Base-by-base conservation (phyloP, 2,329 filamentous ascomycete genomes). In the Exophiala oligosperma region DNA sequence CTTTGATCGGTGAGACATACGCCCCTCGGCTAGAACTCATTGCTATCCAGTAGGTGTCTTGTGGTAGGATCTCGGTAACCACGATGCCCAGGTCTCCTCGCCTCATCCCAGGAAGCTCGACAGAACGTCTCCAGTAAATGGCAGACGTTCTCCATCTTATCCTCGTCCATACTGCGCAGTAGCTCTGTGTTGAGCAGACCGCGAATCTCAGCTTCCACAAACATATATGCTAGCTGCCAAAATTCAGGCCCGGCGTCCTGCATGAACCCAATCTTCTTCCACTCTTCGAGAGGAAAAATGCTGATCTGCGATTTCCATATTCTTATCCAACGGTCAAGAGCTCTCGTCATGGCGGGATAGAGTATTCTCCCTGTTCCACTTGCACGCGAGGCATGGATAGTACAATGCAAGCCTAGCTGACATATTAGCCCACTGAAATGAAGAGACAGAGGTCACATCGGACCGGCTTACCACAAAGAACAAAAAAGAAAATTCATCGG, bases 401-500 rank as follows among this genome's bases (percentile, higher is more conserved):
- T 32, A 51, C 49, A 51, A 24, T 51, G 49, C 4, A 51, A 32
- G 21, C 49, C 48, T 50, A 37, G 29, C 7, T 17, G 17, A 17
- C 17, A 17, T 17, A 17, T 17, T 17, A 17, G 17, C 17, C 17
- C 17, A 17, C 17, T 17, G 17, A 17, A 17, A 17, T 17, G 17
- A 17, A 17, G 17, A 17, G 17, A 17, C 17, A 17, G 17, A 17
- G 17, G 17, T 17, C 17, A 17, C 17, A 17, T 17, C 17, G 17
- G 17, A 17, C 28, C 14, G 7, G 9, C 29, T 14, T 50, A 50
- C 48, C 49, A 11, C 49, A 51, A 32, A 51, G 49, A 2, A 51
- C 49, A 24, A 51, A 51, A 32, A 51, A 51, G 49, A 51, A 51
- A 21, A 17, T 51, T 51, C 49, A 38, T 51, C 6, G 49, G 49